These are phyloP conservation scores for Liriodendron chinense DNA, from an alignment of 164 flowering plant species.

Conservation along the genomic window DNA sequence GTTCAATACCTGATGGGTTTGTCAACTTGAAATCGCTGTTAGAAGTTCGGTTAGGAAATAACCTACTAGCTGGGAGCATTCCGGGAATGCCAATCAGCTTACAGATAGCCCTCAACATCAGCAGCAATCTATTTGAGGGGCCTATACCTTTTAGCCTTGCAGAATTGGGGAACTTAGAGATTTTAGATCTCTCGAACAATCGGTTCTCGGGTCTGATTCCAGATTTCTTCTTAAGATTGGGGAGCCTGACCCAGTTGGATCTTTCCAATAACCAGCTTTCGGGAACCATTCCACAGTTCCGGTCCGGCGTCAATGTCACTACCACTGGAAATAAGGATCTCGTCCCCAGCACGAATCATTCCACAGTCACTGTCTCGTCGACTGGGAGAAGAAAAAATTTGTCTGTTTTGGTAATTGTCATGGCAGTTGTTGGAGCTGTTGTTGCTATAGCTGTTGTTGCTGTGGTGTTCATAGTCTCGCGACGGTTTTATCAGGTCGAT, in stretches of 20 bases:
- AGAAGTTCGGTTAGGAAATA: constrained; percentile 62
- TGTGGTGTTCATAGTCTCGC: constrained; percentile 20
- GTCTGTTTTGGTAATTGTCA: constrained; percentile 19
- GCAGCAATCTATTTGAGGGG: constrained; percentile 57
- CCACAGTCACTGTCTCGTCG: neutral
- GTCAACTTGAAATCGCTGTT: too few species aligned
- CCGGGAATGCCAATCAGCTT: constrained; percentile 47
- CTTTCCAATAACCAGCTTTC: constrained; percentile 57
- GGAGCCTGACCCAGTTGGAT: constrained; percentile 38
- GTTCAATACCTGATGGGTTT: too few species aligned
- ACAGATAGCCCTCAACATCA: constrained; percentile 65
- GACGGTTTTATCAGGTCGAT: too few species aligned
- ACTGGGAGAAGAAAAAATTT: constrained; percentile 24
- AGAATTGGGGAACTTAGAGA: constrained; percentile 32
- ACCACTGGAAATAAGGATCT: constrained; percentile 42
- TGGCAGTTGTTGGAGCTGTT: constrained; percentile 30
- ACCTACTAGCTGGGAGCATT: constrained; percentile 44
- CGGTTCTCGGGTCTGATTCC: constrained; percentile 60
- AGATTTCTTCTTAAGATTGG: constrained; percentile 20
- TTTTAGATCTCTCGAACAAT: constrained; percentile 71
- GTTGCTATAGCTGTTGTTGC: constrained; percentile 21
- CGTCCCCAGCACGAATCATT: neutral
- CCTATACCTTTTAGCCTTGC: constrained; percentile 40
- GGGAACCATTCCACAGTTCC: constrained; percentile 49
- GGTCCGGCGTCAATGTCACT: constrained; percentile 10